A percentile compares a stretch with the other conserved stretches of the same genome.
Evolutionary conservation across 2,329 filamentous ascomycete species (phyloP).

Genomic region (Xylaria arbuscula): DNA sequence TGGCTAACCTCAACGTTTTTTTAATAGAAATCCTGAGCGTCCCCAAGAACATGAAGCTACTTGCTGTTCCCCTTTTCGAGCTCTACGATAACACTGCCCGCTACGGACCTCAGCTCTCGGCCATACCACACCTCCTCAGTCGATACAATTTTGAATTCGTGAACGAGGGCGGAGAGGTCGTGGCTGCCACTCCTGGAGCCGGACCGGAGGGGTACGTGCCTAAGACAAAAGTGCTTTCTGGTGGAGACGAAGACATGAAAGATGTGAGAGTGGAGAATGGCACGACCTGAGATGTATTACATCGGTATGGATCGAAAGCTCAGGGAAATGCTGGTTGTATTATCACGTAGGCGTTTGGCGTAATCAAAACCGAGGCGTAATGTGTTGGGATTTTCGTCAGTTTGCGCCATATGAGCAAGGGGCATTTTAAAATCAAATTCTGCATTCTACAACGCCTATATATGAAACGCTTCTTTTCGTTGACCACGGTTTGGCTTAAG

Average conservation of each 20-base stretch:
- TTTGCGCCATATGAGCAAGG: slow-evolving; percentile 10
- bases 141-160: slow-evolving; percentile 98
- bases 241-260: slow-evolving; percentile 70
- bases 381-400: slow-evolving; percentile 12
- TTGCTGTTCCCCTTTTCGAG: slow-evolving; percentile 96
- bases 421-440: slow-evolving; percentile 15
- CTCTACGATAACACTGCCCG: slow-evolving; percentile 96
- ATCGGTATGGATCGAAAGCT: slow-evolving; percentile 1
- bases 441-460: slow-evolving; percentile 9
- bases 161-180: slow-evolving; percentile 89
- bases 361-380: slow-evolving; percentile 33
- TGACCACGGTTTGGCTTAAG: slow-evolving; percentile 44
- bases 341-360: slow-evolving; percentile 39
- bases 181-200: slow-evolving; percentile 83
- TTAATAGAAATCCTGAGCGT: slow-evolving; percentile 87
- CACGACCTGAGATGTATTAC: slow-evolving; percentile 29
- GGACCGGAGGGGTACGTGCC: slow-evolving; percentile 70
- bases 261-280: slow-evolving; percentile 47
- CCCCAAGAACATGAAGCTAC: slow-evolving; percentile 99
- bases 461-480: background rate
- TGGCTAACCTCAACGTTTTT: slow-evolving; percentile 39
- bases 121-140: slow-evolving; percentile 93
- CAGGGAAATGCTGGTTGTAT: slow-evolving; percentile 25
- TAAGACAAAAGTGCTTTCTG: slow-evolving; percentile 73
- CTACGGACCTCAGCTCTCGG: slow-evolving; percentile 95